Evolutionary conservation across 2,329 filamentous ascomycete species (phyloP).

Genomic region (Paraphaeosphaeria minitans): DNA sequence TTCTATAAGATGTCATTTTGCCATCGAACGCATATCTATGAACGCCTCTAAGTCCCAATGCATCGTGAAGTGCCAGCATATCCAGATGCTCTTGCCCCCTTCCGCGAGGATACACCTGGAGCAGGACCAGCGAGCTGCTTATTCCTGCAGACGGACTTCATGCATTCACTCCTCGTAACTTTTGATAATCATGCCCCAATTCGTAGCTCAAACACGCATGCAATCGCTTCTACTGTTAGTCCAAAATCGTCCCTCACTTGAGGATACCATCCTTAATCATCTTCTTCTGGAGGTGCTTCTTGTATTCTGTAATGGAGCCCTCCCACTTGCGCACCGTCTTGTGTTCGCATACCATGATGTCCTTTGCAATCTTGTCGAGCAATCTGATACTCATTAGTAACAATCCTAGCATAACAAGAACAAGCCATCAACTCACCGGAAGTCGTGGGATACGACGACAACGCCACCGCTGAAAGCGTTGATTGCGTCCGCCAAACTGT

Average conservation of each 20-base stretch:
- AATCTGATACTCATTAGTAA: conserved; percentile 65
- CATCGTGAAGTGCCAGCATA: conserved; percentile 37
- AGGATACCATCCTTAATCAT: conserved; percentile 82
- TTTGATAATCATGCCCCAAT: conserved; percentile 31
- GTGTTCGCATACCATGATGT: conserved; percentile 99
- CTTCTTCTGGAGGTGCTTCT: conserved; percentile 99
- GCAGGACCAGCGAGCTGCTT: conserved; percentile 42
- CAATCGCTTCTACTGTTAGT: conserved; percentile 26
- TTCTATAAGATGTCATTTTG: conserved; percentile 42
- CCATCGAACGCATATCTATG: conserved; percentile 41
- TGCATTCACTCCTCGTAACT: conserved; percentile 36
- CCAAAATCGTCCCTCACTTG: conserved; percentile 62
- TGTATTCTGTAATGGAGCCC: conserved; percentile 90
- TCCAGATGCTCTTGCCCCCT: conserved; percentile 38
- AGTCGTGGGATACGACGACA: conserved; percentile 97
- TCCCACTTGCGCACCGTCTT: conserved; percentile 91
- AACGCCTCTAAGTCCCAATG: conserved; percentile 49
- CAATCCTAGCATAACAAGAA: neutral
- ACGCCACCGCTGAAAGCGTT: conserved; percentile 96
- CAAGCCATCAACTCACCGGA: conserved; percentile 70
- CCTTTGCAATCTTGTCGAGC: conserved; percentile 99
- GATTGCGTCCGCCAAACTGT: conserved; percentile 96
- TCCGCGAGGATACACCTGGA: conserved; percentile 37
- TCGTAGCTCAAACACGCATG: conserved; percentile 36
- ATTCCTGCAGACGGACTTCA: conserved; percentile 38